These are phyloP conservation scores for Begonia loranthoides DNA, from an alignment of 306 rosid species.

Conservation along the genomic window DNA sequence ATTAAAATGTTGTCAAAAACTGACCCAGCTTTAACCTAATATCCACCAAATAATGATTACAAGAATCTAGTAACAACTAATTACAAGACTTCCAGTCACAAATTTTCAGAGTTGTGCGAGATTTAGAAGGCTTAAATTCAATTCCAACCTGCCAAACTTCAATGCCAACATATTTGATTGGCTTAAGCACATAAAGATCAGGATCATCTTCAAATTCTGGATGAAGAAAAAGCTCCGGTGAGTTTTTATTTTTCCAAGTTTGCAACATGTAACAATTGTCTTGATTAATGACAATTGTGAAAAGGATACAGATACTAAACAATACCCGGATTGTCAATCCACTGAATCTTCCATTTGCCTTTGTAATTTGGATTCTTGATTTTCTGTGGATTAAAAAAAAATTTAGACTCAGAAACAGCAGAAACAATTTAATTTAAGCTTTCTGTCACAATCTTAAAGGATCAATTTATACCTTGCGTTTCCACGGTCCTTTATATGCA, in stretches of 20 bases:
- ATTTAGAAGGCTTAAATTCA: neutral
- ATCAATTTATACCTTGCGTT: conserved; percentile 46
- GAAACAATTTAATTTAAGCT: neutral
- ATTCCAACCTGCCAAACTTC: conserved; percentile 94
- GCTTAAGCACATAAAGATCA: conserved; percentile 72
- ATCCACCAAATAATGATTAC: conserved; percentile 7
- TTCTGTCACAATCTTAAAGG: neutral
- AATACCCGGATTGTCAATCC: conserved; percentile 95
- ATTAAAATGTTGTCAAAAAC: conserved; percentile 82
- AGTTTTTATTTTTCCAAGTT: no score
- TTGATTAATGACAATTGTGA: no score
- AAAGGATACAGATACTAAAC: no score
- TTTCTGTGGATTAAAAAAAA: conserved; percentile 37
- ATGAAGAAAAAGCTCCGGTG: conserved; percentile 2
- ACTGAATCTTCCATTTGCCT: conserved; percentile 89
- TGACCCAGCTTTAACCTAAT: conserved; percentile 94
- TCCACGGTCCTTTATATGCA: conserved; percentile 94
- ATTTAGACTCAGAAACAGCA: conserved; percentile 5
- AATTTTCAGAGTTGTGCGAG: neutral
- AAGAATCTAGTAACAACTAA: neutral
- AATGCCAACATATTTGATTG: conserved; percentile 84
- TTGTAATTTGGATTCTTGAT: conserved; percentile 92
- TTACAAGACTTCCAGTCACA: conserved; percentile 11
- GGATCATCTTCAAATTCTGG: conserved; percentile 95
- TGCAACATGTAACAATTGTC: no score